Evolutionary conservation across 2,329 filamentous ascomycete species (phyloP), one percentile per base, ranked within the genome.

Genomic region (Penicillium palitans): DNA sequence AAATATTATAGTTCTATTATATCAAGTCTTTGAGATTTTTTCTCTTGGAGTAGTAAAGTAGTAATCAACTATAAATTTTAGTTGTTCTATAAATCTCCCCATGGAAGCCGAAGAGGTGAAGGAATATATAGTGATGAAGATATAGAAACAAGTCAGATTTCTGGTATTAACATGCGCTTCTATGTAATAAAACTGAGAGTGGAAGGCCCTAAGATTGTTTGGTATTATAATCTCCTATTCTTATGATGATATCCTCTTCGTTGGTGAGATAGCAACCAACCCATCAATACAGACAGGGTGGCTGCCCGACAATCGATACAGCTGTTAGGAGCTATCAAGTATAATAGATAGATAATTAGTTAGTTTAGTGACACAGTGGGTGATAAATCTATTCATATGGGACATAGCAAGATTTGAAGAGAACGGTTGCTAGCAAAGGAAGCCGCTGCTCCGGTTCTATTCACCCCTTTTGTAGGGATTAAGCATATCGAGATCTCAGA

Each of bases 131-230:
- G 7, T 27, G 9, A 17, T 17, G 1, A 48, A 35, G 12, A 33
- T 31, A 47, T 33, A 31, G 6, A n/a, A 46, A 29, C 17, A 46
- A 3, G 6, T 31, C 27, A 31, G 0, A 8, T 12, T 9, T 47
- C 2, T 24, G 4, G 19, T 8, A 35, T 12, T 5, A n/a, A 2
- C 6, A 45, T 12, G 15, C 24, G 19, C 17, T 7, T 45, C 5
- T 17, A 45, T 4, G 3, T n/a, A 4, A 19, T 12, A 13, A 27
- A 45, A 29, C 13, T 1, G 5, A n/a, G 37, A 4, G 9, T 40
- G 5, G 10, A 40, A 7, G 9, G 6, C 4, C n/a, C 0, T 8
- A 8, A 2, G 0, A 4, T 17, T n/a, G 4, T 5, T 10, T 39
- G 9, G n/a, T 8, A 39, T 10, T 5, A 8, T 39, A 39, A 10